phyloP scores from a whole-genome alignment of 2,329 filamentous ascomycete species.

The Colletotrichum somersetense region DNA sequence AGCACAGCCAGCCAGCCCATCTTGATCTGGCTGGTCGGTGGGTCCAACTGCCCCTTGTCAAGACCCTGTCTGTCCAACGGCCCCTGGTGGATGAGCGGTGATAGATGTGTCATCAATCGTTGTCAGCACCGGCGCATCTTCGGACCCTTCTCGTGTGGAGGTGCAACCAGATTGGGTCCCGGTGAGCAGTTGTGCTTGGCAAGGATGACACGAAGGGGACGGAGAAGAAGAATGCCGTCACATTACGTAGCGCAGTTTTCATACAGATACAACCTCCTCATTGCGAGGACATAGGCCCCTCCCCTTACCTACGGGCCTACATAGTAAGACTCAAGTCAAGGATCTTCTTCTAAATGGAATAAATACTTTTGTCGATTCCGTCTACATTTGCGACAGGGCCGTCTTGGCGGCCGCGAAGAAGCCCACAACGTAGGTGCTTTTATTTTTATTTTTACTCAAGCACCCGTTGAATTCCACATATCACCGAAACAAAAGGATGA shows the following conservation, averaged over 20 bases:
- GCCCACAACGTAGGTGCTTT: background rate
- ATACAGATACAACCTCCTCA: background rate
- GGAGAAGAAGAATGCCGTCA: background rate
- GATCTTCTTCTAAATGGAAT: too few species aligned
- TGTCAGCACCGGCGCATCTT: conserved; percentile 32
- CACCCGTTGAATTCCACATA: background rate
- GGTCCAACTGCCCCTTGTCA: background rate
- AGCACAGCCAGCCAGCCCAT: conserved; percentile 1
- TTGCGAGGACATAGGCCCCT: background rate
- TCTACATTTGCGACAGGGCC: background rate
- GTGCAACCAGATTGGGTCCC: background rate
- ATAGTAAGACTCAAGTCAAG: background rate
- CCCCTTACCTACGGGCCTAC: too few species aligned
- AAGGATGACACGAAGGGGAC: background rate
- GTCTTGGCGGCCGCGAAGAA: background rate
- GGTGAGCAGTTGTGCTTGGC: background rate
- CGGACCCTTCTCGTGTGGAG: background rate
- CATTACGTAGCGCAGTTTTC: background rate
- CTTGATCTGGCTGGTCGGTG: background rate
- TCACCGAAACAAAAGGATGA: background rate
- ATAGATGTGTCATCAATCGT: conserved; percentile 17
- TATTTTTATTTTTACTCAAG: background rate
- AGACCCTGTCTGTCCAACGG: too few species aligned
- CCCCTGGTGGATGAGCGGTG: background rate
- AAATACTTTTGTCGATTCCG: too few species aligned